Percentiles rank a stretch among this genome's conserved stretches.
These are phyloP conservation scores for Inonotus hispidus DNA, from an alignment of 1,284 basidiomycete genomes.

Conservation along the genomic window DNA sequence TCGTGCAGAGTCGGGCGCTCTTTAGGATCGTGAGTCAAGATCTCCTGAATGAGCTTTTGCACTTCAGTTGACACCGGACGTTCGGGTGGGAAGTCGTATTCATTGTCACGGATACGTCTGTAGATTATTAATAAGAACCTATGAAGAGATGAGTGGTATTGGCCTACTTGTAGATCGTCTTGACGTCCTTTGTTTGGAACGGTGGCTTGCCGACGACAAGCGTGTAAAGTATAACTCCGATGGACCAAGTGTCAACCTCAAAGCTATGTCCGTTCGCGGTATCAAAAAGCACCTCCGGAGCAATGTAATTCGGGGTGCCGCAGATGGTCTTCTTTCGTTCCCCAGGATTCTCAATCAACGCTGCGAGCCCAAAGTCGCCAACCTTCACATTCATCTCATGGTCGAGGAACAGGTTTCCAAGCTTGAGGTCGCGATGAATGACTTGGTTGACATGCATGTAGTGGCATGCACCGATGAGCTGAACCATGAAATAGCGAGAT, in stretches of 20 bases:
- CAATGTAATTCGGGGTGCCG: constrained; percentile 98
- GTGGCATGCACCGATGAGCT: constrained; percentile 92
- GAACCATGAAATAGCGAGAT: constrained; percentile 87
- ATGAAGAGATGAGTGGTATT: neutral
- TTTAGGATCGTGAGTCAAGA: constrained; percentile 79
- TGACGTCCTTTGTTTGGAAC: constrained; percentile 97
- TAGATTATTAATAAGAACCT: constrained; percentile 17
- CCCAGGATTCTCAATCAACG: constrained; percentile 92
- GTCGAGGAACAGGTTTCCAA: constrained; percentile 95
- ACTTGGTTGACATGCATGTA: constrained; percentile 97
- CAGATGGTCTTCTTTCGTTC: constrained; percentile 99
- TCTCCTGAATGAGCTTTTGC: constrained; percentile 76
- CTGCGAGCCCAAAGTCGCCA: constrained; percentile 96
- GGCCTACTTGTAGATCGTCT: constrained; percentile 84
- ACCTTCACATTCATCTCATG: constrained; percentile 92
- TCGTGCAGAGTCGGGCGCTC: constrained; percentile 80
- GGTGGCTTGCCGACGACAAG: constrained; percentile 91
- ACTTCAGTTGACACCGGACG: constrained; percentile 69
- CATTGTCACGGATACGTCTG: constrained; percentile 89
- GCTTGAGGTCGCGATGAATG: constrained; percentile 94
- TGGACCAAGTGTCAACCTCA: constrained; percentile 97
- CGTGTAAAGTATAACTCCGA: constrained; percentile 96
- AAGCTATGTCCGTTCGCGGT: constrained; percentile 95
- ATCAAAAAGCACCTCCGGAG: constrained; percentile 96
- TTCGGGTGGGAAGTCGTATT: constrained; percentile 88